Conservation (phyloP, 1,284 basidiomycete species). For the Neonothopanus nambi region DNA sequence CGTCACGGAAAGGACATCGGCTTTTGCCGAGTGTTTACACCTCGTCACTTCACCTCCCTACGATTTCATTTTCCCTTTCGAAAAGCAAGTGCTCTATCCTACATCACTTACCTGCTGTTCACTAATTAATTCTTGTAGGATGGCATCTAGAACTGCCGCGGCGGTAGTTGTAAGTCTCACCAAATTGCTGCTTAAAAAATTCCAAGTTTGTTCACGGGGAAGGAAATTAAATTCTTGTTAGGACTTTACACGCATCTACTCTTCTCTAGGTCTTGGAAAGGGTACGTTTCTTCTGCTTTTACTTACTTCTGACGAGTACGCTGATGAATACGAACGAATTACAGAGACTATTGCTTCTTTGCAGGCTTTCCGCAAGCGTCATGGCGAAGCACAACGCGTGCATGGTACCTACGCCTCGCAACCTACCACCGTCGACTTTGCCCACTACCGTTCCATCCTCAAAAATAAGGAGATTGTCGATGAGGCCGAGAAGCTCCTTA, state of each 20-base stretch:
- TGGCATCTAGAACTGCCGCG: conserved; percentile 82
- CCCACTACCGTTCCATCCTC: conserved; percentile 88
- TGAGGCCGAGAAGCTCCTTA: conserved; percentile 90
- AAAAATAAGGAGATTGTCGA: conserved; percentile 94
- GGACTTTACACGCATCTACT: conserved; percentile 94
- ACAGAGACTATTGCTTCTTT: conserved; percentile 87
- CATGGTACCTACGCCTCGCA: conserved; percentile 70
- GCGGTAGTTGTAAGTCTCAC: conserved; percentile 74
- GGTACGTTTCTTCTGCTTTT: conserved; percentile 46
- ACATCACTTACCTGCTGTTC: neutral
- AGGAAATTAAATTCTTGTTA: conserved; percentile 35
- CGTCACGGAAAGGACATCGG: neutral
- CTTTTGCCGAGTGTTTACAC: neutral
- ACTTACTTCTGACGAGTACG: neutral
- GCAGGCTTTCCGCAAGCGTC: conserved; percentile 95
- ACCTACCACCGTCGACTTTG: conserved; percentile 84
- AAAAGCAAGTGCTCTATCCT: neutral
- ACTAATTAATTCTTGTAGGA: conserved; percentile 30
- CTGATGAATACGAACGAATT: conserved; percentile 9
- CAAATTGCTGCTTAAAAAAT: neutral
- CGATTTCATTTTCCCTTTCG: neutral
- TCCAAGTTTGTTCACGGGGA: too few relatives aligned
- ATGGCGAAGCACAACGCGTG: conserved; percentile 85
- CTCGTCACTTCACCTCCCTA: neutral
- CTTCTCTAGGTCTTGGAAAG: conserved; percentile 89